A percentile compares a stretch with the other conserved stretches of the same genome.
These are phyloP conservation scores for Barnettozyma salicaria DNA, from an alignment of 805 yeast genomes.

Conservation along the genomic window DNA sequence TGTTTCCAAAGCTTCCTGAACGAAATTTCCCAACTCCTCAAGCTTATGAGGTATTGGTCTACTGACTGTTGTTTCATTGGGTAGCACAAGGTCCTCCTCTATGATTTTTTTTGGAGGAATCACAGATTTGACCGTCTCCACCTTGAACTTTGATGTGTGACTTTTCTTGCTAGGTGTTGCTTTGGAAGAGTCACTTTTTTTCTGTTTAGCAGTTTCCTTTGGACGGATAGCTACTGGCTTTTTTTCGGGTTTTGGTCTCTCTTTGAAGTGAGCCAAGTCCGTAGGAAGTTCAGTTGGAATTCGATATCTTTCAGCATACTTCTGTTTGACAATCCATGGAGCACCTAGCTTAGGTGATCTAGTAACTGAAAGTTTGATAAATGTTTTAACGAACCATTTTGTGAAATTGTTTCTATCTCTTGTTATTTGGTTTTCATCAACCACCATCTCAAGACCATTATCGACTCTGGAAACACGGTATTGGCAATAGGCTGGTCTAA, in stretches of 20 bases:
- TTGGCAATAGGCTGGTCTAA: constrained; percentile 51
- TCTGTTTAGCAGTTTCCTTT: constrained; percentile 9
- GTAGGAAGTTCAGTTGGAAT: constrained; percentile 57
- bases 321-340: constrained; percentile 88
- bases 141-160: constrained; percentile 1
- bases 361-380: constrained; percentile 57
- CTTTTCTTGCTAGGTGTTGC: constrained; percentile 8
- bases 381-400: constrained; percentile 88
- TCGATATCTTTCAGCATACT: constrained; percentile 63
- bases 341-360: constrained; percentile 82
- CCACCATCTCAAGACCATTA: constrained; percentile 54
- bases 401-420: constrained; percentile 86
- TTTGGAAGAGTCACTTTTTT: constrained; percentile 7
- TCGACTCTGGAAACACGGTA: constrained; percentile 61
- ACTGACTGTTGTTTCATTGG: constrained; percentile 14
- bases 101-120: constrained; percentile 16
- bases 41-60: constrained; percentile 21
- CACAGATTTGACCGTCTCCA: constrained; percentile 12
- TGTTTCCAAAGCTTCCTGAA: constrained; percentile 48
- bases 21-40: constrained; percentile 14
- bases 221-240: constrained; percentile 13
- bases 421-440: constrained; percentile 65
- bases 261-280: constrained; percentile 34
- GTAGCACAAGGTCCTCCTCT: constrained; percentile 20
- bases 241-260: constrained; percentile 10